Base-by-base conservation (phyloP, 768 basidiomycete species). In the Panaeolus cyanescens region DNA sequence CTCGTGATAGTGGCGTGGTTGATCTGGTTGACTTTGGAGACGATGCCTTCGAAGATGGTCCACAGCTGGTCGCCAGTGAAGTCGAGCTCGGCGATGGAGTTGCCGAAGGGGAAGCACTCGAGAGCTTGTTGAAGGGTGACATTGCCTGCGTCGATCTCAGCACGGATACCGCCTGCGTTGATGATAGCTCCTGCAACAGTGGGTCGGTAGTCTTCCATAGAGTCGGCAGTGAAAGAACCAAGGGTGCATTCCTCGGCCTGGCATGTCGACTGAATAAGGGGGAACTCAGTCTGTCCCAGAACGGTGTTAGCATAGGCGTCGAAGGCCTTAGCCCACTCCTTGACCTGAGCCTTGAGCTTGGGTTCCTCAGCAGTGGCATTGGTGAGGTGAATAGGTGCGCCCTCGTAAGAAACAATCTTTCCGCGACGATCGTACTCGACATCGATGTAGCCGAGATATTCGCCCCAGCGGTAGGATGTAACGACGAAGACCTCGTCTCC, bases 401-500 rank as follows among this genome's bases (percentile, higher is more conserved):
- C 80, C 19, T 73, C 71, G 64, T 79, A 79, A 9, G 72, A 67
- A 42, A 77, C 72, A 59, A 82, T 72, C 55, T 73, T 75, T n/a
- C 80, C 80, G 1, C 58, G 54, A 5, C 33, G 32, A 59, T 79
- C 79, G 63, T 73, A 83, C 39, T 75, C 74, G 62, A 81, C 70
- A 61, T 80, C 75, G 61, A 82, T 79, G 54, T 75, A 70, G 10
- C 81, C 80, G 34, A 83, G 70, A 63, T 79, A 79, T 62, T 82
- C 78, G 37, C 79, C 80, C 78, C 80, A 83, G 54, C 78, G 73
- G 62, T 73, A 81, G 12, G 79, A 73, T 0, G 79, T 80, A 56
- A 82, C 77, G n/a, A 83, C 73, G 61, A 77, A 79, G 17, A 83
- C 80, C 45, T 80, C 80, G 19, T 83, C 79, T 8, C 80, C 78